Evolutionary conservation across 768 basidiomycete species (phyloP).

Genomic region (Russula sp.): DNA sequence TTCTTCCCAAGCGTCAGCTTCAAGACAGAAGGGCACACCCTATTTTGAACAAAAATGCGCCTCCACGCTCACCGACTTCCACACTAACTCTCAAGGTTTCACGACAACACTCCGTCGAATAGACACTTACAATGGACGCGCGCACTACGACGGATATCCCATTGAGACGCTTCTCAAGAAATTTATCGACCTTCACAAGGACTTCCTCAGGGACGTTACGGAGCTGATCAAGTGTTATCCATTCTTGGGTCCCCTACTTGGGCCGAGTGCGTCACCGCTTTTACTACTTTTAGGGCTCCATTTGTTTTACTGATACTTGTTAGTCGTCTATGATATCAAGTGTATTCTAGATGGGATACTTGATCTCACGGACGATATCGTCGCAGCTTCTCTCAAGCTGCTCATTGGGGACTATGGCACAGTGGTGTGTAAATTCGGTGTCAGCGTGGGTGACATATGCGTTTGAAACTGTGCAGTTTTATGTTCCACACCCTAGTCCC

Average conservation of each 20-base stretch:
- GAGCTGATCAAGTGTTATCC: slow-evolving; percentile 36
- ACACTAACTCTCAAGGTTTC: slow-evolving; percentile 29
- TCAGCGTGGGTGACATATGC: slow-evolving; percentile 22
- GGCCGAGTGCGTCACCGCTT: slow-evolving; percentile 36
- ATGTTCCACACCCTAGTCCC: slow-evolving; percentile 26
- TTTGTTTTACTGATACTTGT: neutral
- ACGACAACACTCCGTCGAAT: slow-evolving; percentile 26
- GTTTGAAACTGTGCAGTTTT: slow-evolving; percentile 18
- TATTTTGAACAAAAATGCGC: slow-evolving; percentile 37
- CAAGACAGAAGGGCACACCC: slow-evolving; percentile 27
- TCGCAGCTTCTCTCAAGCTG: slow-evolving; percentile 35
- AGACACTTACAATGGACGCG: slow-evolving; percentile 41
- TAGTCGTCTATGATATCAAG: slow-evolving; percentile 56
- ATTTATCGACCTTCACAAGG: slow-evolving; percentile 42
- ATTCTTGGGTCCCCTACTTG: slow-evolving; percentile 42
- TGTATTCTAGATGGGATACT: slow-evolving; percentile 48
- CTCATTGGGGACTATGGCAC: slow-evolving; percentile 24
- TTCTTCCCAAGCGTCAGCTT: slow-evolving; percentile 29
- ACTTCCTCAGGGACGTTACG: slow-evolving; percentile 31
- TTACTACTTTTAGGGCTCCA: neutral
- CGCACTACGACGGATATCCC: slow-evolving; percentile 38
- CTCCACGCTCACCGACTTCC: slow-evolving; percentile 32
- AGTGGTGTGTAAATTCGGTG: slow-evolving; percentile 24
- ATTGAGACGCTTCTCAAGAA: slow-evolving; percentile 46
- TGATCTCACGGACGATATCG: slow-evolving; percentile 40